Evolutionary conservation across 192 early-diverging fungal species (phyloP).

Genomic region (Phlyctochytrium bullatum): DNA sequence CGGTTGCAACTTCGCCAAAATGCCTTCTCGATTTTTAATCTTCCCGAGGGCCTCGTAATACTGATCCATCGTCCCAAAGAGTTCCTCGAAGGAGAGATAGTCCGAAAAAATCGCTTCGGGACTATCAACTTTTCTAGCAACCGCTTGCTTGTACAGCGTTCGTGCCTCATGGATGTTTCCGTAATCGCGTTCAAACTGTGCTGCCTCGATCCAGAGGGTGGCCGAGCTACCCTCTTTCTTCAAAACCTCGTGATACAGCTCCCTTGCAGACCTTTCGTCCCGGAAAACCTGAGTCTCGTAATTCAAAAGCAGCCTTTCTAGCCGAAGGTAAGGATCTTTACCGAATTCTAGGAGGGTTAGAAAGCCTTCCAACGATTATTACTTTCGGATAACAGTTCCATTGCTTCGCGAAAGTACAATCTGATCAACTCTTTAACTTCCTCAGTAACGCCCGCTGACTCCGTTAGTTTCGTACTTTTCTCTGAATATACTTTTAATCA

Average conservation of each 20-base stretch:
- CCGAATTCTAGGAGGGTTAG: conserved; percentile 10
- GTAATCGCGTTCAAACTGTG: conserved; percentile 35
- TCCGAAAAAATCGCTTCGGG: conserved; percentile 34
- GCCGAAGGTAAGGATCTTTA: conserved; percentile 29
- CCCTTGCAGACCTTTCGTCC: conserved; percentile 22
- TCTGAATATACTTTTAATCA: background rate
- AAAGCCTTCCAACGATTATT: background rate
- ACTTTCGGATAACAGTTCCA: background rate
- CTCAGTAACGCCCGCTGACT: too few relatives aligned
- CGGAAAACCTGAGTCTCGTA: conserved; percentile 29
- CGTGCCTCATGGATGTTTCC: conserved; percentile 7
- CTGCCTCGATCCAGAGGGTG: conserved; percentile 19
- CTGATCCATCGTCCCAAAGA: conserved; percentile 12
- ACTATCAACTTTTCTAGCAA: conserved; percentile 21
- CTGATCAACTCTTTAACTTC: background rate
- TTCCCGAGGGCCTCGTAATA: conserved; percentile 22
- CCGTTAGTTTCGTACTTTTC: background rate
- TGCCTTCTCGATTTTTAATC: conserved; percentile 14
- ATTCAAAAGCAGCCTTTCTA: conserved; percentile 24
- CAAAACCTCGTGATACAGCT: conserved; percentile 19
- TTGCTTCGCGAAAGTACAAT: background rate
- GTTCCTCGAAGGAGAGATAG: conserved; percentile 33
- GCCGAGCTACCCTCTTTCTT: conserved; percentile 7
- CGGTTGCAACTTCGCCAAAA: conserved; percentile 4
- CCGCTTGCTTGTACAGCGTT: conserved; percentile 27